These are phyloP conservation scores for Arctium minus DNA, from an alignment of 129 eudicot species.

Conservation along the genomic window DNA sequence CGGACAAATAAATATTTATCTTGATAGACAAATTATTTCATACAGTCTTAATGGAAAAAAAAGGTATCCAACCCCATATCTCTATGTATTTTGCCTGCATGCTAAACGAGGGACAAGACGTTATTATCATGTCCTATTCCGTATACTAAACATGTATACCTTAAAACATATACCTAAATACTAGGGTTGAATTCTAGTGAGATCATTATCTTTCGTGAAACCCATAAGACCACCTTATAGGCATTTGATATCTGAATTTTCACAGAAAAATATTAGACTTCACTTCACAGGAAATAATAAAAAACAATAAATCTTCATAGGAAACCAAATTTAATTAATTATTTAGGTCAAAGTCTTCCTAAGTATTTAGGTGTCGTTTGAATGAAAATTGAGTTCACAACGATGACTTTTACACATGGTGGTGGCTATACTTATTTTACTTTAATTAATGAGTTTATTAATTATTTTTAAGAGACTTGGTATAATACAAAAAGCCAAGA, in stretches of 20 bases:
- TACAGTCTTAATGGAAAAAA: background rate
- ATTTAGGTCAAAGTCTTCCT: background rate
- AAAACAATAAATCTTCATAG: background rate
- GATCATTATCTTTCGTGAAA: too few species aligned
- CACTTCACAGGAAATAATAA: background rate
- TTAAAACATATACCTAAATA: too few species aligned
- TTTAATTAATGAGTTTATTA: too few species aligned
- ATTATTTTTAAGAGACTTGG: background rate
- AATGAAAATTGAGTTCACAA: background rate
- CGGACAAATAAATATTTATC: background rate
- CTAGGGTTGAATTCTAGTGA: too few species aligned
- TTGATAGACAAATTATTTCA: background rate
- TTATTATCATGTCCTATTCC: background rate
- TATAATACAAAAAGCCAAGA: background rate
- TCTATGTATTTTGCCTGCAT: background rate
- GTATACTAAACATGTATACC: background rate
- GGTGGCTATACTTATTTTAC: background rate
- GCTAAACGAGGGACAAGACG: background rate
- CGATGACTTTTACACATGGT: background rate
- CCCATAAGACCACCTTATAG: too few species aligned
- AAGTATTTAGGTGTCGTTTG: background rate
- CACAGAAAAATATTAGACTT: background rate
- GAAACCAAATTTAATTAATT: background rate
- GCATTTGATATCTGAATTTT: background rate
- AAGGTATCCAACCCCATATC: background rate